Percentiles rank a stretch among this genome's conserved stretches.
Conservation (phyloP, 1,284 basidiomycete species). For the Sphaerobolus stellatus region DNA sequence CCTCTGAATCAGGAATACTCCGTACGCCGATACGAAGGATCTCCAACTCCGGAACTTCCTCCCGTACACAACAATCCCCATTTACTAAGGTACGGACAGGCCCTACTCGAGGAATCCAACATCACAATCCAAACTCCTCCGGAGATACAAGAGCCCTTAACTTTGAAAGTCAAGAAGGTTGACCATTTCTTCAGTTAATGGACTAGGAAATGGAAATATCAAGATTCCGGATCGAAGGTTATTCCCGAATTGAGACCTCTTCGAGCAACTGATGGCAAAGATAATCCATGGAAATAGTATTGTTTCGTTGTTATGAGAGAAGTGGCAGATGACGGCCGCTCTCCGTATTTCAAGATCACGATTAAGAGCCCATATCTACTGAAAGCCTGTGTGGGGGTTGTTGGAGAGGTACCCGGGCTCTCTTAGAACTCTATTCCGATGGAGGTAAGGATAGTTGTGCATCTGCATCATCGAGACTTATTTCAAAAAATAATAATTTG, state of each 20-base stretch:
- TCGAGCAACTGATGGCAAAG: conserved; percentile 27
- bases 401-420: conserved; percentile 49
- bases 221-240: conserved; percentile 52
- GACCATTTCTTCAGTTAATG: conserved; percentile 57
- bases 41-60: too few species aligned
- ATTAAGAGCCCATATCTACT: conserved; percentile 59
- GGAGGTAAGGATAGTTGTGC: conserved; percentile 38
- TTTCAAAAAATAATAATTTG: too few species aligned
- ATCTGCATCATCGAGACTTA: too few species aligned
- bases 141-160: too few species aligned
- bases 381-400: conserved; percentile 53
- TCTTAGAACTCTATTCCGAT: conserved; percentile 57
- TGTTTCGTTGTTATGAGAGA: conserved; percentile 54
- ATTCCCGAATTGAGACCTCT: conserved; percentile 44
- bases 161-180: conserved; percentile 56
- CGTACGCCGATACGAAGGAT: too few species aligned
- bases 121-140: too few species aligned
- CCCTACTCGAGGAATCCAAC: too few species aligned
- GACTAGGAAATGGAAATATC: conserved; percentile 55
- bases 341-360: conserved; percentile 49
- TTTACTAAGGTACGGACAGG: too few species aligned
- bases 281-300: conserved; percentile 55
- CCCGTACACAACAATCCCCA: too few species aligned
- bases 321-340: conserved; percentile 35
- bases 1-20: too few species aligned